A percentile compares a stretch with the other conserved stretches of the same genome.
Conservation (phyloP, 2,329 filamentous ascomycete genomes). For the Botryotinia narcissicola region DNA sequence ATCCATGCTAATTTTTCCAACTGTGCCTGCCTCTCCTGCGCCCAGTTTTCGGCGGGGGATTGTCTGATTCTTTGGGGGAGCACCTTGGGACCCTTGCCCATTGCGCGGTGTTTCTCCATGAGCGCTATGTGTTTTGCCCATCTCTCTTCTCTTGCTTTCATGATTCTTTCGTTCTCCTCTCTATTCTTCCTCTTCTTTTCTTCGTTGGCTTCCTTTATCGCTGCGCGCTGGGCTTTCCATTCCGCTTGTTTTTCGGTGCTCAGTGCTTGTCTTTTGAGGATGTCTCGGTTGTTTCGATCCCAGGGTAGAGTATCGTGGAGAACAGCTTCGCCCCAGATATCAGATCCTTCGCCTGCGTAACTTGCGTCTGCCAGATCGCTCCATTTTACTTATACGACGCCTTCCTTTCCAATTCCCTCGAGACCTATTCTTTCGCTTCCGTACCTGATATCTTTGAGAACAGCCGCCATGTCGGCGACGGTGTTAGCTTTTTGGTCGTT, state of each 20-base stretch:
- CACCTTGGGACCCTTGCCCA: neutral
- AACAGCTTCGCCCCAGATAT: conserved; percentile 39
- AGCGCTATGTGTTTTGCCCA: conserved; percentile 8
- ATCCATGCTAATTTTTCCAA: conserved; percentile 10
- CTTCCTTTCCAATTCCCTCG: conserved; percentile 8
- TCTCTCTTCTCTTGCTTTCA: neutral
- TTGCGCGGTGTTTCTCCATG: conserved; percentile 4
- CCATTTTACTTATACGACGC: conserved; percentile 38
- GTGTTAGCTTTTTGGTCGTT: conserved; percentile 61
- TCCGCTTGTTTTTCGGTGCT: conserved; percentile 6
- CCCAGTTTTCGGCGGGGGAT: neutral
- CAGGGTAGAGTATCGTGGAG: conserved; percentile 25
- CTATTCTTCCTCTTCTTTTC: conserved; percentile 6
- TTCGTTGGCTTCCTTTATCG: neutral
- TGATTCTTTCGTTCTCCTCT: neutral
- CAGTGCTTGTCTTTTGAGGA: neutral
- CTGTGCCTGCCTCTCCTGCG: neutral
- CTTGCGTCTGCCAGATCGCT: conserved; percentile 40
- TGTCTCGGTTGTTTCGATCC: neutral
- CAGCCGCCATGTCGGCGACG: conserved; percentile 61
- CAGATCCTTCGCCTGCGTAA: conserved; percentile 34
- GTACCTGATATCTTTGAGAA: conserved; percentile 17
- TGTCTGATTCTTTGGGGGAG: neutral
- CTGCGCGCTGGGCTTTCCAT: neutral
- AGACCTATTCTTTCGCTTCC: conserved; percentile 20